Percentiles rank a stretch among this genome's conserved stretches.
These are phyloP conservation scores for Linnemannia schmuckeri DNA, from an alignment of 192 early-diverging fungal species.

Conservation along the genomic window DNA sequence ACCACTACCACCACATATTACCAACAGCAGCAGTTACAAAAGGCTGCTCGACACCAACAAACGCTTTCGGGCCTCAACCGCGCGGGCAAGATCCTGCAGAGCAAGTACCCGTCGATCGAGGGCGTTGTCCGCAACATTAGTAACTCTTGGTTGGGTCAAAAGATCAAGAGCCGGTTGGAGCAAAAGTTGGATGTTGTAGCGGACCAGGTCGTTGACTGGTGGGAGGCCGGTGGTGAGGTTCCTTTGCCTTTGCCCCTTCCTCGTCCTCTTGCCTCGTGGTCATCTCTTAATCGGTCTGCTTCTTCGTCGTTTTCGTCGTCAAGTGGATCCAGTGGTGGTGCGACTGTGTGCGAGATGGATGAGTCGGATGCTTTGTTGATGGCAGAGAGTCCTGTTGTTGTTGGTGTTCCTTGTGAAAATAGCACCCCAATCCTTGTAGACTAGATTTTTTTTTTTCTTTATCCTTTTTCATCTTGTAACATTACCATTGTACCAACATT, in stretches of 20 bases:
- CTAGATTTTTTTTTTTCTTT: background rate
- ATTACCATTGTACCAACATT: background rate
- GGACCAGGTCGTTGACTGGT: conserved; percentile 46
- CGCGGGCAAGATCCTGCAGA: conserved; percentile 22
- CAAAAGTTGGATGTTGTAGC: conserved; percentile 36
- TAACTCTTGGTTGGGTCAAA: conserved; percentile 41
- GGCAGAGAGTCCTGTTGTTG: background rate
- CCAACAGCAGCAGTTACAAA: background rate
- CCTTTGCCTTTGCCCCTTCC: too few species aligned
- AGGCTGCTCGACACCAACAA: conserved; percentile 4
- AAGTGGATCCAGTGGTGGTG: background rate
- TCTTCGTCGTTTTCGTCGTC: background rate
- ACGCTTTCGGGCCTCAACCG: conserved; percentile 32
- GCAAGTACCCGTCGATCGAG: conserved; percentile 28
- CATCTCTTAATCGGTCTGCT: background rate
- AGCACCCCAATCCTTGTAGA: background rate
- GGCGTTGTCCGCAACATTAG: conserved; percentile 23
- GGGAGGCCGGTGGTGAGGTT: conserved; percentile 10
- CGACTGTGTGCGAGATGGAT: background rate
- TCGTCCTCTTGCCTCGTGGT: background rate
- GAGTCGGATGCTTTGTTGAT: background rate
- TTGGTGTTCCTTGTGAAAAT: background rate
- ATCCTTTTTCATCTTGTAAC: background rate
- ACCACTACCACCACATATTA: background rate
- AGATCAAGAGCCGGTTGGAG: conserved; percentile 30